phyloP scores from a whole-genome alignment of 768 basidiomycete genomes.

The Lentinula edodes region DNA sequence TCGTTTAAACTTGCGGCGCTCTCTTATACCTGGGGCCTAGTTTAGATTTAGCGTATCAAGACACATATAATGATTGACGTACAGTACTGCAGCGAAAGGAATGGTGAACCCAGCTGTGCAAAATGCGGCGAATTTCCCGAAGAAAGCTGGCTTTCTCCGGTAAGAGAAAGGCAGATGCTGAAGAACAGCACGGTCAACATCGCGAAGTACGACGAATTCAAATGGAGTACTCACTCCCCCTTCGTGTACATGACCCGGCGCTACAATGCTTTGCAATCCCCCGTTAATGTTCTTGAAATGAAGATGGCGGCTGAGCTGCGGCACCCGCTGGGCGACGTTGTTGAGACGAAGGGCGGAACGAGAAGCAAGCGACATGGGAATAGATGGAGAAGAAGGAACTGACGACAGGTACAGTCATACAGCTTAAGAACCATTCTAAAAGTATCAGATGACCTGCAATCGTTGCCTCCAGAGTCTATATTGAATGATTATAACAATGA shows the following conservation, averaged over 20 bases:
- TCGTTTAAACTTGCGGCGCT: background rate
- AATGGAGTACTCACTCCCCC: background rate
- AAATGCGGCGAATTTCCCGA: background rate
- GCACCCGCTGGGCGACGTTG: background rate
- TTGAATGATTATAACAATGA: background rate
- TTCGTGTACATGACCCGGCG: background rate
- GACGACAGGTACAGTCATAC: background rate
- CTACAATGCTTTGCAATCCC: background rate
- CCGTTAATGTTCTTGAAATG: background rate
- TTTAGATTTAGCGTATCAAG: background rate
- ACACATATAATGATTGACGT: background rate
- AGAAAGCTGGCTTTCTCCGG: background rate
- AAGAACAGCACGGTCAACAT: background rate
- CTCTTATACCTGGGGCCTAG: background rate
- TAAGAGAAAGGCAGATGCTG: constrained; percentile 2
- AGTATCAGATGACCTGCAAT: background rate
- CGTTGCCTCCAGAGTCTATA: background rate
- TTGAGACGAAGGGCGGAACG: background rate
- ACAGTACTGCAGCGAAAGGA: constrained; percentile 1
- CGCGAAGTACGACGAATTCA: background rate
- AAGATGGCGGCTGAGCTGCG: background rate
- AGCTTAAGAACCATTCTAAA: background rate
- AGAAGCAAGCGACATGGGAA: background rate
- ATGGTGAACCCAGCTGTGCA: constrained; percentile 1
- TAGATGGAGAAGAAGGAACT: background rate